These are phyloP conservation scores for Hericium coralloides DNA, from an alignment of 768 basidiomycete species.

Conservation along the genomic window DNA sequence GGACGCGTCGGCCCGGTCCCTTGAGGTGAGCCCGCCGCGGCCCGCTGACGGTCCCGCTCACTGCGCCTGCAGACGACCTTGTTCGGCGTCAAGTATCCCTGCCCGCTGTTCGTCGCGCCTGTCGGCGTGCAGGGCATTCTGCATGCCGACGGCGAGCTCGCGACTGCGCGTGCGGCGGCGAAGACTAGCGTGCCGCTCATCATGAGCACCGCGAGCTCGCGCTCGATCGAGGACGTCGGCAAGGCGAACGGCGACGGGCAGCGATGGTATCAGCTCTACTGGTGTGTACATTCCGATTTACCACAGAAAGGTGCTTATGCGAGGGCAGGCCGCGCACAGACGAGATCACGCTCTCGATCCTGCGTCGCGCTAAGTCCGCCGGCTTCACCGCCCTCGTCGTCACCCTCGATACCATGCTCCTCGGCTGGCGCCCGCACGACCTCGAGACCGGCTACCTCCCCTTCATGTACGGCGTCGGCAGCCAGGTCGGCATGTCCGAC, in stretches of 20 bases:
- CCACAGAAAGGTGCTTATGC: not conserved
- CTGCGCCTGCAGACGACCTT: conserved; percentile 44
- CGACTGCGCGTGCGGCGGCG: conserved; percentile 54
- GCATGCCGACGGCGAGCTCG: conserved; percentile 63
- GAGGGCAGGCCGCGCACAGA: conserved; percentile 46
- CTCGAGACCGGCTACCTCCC: conserved; percentile 57
- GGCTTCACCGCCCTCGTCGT: conserved; percentile 69
- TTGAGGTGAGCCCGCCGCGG: conserved; percentile 37
- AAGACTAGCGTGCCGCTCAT: conserved; percentile 59
- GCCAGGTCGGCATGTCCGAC: conserved; percentile 61
- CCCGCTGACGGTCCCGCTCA: not conserved
- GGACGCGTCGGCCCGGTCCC: conserved; percentile 42
- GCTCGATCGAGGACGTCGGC: conserved; percentile 74
- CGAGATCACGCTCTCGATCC: conserved; percentile 54
- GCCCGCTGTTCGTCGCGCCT: conserved; percentile 61
- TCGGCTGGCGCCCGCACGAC: conserved; percentile 27
- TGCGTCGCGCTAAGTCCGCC: conserved; percentile 54
- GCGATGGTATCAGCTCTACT: conserved; percentile 80
- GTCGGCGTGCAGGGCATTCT: conserved; percentile 68
- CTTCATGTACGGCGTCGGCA: conserved; percentile 55
- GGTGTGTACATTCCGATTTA: conserved; percentile 30
- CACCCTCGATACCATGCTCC: conserved; percentile 56
- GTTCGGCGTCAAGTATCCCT: conserved; percentile 54
- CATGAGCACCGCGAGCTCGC: conserved; percentile 66
- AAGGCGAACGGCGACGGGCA: conserved; percentile 56